Evolutionary conservation across 495 filamentous ascomycete species (phyloP).

Genomic region (Penicillium angulare): DNA sequence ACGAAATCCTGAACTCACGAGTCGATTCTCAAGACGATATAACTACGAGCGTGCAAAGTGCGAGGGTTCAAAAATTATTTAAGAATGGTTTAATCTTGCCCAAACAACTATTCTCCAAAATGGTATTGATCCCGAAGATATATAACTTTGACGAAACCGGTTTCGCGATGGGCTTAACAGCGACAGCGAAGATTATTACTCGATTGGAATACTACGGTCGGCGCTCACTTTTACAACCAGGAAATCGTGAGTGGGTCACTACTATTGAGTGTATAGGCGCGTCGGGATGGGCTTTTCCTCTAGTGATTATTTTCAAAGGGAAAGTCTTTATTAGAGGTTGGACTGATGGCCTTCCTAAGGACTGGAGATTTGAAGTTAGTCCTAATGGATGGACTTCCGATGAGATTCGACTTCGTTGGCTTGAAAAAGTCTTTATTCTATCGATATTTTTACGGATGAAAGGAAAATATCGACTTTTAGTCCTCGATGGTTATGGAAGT

Average conservation of each 20-base stretch:
- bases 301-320: not conserved
- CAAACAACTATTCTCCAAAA: too few species aligned
- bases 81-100: too few species aligned
- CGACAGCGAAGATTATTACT: too few species aligned
- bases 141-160: too few species aligned
- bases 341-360: not conserved
- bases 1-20: too few species aligned
- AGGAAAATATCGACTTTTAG: not conserved
- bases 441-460: not conserved
- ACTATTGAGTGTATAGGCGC: not conserved
- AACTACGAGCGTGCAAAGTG: too few species aligned
- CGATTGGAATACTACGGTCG: too few species aligned
- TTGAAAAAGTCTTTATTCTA: slow-evolving; percentile 2
- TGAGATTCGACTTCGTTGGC: not conserved
- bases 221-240: not conserved
- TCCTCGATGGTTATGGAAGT: too few species aligned
- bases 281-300: not conserved
- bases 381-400: not conserved
- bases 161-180: too few species aligned
- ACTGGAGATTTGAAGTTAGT: not conserved
- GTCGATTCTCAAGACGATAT: too few species aligned
- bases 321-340: not conserved
- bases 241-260: not conserved
- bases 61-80: too few species aligned
- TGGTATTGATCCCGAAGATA: too few species aligned